Conservation (phyloP, 1,284 basidiomycete species). For the Pterula multifida region DNA sequence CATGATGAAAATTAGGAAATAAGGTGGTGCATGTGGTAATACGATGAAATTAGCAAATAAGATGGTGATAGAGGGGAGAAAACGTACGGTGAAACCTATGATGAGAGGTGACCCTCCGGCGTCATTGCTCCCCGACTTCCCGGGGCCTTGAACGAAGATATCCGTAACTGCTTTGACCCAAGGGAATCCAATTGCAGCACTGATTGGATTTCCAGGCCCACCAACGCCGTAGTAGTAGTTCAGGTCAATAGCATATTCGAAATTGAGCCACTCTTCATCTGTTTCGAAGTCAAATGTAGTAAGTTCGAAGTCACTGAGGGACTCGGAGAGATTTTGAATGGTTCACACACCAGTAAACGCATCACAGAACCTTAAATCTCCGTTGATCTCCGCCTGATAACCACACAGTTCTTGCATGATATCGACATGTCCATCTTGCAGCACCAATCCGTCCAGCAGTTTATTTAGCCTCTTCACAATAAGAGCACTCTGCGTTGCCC, state of each 20-base stretch:
- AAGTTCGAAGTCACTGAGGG: conserved; percentile 13
- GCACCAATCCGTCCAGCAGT: conserved; percentile 21
- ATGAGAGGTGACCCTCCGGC: no score
- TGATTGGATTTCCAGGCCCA: conserved; percentile 29
- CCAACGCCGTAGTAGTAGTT: conserved; percentile 30
- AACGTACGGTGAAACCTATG: conserved; percentile 28
- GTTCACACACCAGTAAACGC: conserved; percentile 20
- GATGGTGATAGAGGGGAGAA: neutral
- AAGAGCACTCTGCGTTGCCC: conserved; percentile 19
- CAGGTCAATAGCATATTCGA: neutral
- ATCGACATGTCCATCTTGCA: conserved; percentile 23
- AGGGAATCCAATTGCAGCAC: conserved; percentile 25
- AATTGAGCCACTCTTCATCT: neutral
- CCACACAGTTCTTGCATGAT: conserved; percentile 33
- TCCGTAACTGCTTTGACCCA: conserved; percentile 28
- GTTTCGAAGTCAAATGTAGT: conserved; percentile 18
- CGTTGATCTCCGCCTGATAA: conserved; percentile 24
- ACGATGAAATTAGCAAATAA: neutral
- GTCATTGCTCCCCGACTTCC: no score
- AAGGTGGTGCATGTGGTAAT: neutral
- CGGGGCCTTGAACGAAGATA: no score
- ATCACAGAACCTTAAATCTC: conserved; percentile 27
- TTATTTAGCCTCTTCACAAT: conserved; percentile 24
- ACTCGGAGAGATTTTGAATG: neutral
- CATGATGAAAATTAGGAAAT: no score